phyloP scores from a whole-genome alignment of 2,329 filamentous ascomycete genomes.

The Pseudonectria foliicola region DNA sequence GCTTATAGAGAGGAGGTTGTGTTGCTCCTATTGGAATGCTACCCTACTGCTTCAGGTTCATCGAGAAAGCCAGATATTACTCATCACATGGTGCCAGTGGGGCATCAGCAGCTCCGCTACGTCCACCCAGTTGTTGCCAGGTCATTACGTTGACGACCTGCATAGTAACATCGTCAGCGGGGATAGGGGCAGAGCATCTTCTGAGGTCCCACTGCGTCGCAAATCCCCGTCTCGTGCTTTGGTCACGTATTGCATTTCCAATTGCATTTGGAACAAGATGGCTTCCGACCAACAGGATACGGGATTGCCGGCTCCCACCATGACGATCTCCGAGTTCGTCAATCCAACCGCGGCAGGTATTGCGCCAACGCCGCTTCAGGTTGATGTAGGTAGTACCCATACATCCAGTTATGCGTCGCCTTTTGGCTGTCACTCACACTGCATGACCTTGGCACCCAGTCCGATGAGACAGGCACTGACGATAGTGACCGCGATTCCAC shows the following conservation, averaged over 20 bases:
- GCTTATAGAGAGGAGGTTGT: too few species aligned
- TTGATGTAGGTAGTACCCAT: slow-evolving; percentile 14
- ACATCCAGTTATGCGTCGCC: background rate
- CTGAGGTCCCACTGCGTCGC: too few species aligned
- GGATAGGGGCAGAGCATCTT: too few species aligned
- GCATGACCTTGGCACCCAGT: background rate
- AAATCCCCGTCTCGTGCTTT: too few species aligned
- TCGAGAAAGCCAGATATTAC: background rate
- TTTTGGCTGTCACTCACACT: background rate
- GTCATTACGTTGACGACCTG: too few species aligned
- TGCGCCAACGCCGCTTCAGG: slow-evolving; percentile 16
- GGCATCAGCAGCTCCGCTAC: too few species aligned
- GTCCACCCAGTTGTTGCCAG: too few species aligned
- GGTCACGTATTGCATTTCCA: too few species aligned
- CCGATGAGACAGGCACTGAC: slow-evolving; percentile 14
- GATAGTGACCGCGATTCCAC: slow-evolving; percentile 24
- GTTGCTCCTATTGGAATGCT: too few species aligned
- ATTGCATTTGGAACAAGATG: too few species aligned
- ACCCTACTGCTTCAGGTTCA: too few species aligned
- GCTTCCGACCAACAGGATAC: background rate
- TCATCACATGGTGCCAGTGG: background rate
- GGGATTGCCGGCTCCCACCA: background rate
- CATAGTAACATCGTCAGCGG: too few species aligned
- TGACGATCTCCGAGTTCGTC: slow-evolving; percentile 2
- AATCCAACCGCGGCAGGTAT: slow-evolving; percentile 11